phyloP scores from a whole-genome alignment of 495 filamentous ascomycete genomes.

The Podospora anserina region DNA sequence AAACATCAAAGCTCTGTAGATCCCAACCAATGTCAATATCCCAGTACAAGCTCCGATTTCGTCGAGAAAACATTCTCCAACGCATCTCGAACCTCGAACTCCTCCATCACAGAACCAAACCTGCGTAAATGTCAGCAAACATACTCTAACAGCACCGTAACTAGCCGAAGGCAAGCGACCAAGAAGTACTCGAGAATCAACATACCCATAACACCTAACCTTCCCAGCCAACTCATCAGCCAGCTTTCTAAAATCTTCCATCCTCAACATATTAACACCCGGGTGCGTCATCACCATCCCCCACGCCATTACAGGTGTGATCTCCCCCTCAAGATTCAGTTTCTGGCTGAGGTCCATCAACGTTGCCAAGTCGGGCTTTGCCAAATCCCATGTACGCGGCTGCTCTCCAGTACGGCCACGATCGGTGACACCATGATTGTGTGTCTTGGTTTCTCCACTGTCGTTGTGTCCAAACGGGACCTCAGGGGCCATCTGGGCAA shows the following conservation, averaged over 20 bases:
- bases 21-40: constrained; percentile 23
- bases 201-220: constrained; percentile 90
- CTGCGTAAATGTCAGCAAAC: constrained; percentile 36
- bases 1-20: not conserved
- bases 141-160: not conserved
- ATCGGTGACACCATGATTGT: constrained; percentile 16
- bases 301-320: constrained; percentile 97
- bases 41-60: constrained; percentile 51
- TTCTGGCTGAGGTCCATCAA: constrained; percentile 80
- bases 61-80: constrained; percentile 67
- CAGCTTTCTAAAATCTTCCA: constrained; percentile 68
- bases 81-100: constrained; percentile 88
- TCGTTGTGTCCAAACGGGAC: constrained; percentile 49
- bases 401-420: constrained; percentile 36
- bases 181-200: constrained; percentile 20
- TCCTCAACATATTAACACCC: constrained; percentile 58
- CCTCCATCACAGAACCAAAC: constrained; percentile 81
- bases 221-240: constrained; percentile 71
- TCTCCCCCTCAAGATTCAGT: constrained; percentile 83
- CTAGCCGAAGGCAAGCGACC: not conserved
- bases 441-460: constrained; percentile 32
- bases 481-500: constrained; percentile 43
- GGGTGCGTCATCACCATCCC: constrained; percentile 73
- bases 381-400: constrained; percentile 65
- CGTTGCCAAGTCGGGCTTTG: constrained; percentile 68